Percentiles rank a stretch among this genome's conserved stretches.
Conservation (phyloP, 2,329 filamentous ascomycete genomes). For the Acrocalymma vagum region DNA sequence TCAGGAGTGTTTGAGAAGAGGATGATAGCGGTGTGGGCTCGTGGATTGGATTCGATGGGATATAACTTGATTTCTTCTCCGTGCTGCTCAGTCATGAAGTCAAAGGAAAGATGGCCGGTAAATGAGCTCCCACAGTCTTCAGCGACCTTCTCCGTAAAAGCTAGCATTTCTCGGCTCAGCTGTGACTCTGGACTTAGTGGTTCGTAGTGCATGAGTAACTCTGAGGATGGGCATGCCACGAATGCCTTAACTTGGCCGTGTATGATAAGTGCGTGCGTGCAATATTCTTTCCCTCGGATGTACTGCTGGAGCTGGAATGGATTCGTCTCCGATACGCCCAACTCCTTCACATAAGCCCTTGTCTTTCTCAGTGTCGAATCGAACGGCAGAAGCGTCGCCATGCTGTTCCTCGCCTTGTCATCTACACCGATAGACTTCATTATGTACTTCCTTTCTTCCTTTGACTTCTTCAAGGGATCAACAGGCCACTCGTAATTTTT, state of each 20-base stretch:
- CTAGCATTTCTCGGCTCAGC: conserved; percentile 67
- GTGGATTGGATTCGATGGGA: conserved; percentile 76
- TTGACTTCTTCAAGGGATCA: conserved; percentile 15
- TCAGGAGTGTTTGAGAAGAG: conserved; percentile 59
- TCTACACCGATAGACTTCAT: conserved; percentile 73
- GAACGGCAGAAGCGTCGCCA: conserved; percentile 70
- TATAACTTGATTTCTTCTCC: conserved; percentile 56
- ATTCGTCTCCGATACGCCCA: conserved; percentile 62
- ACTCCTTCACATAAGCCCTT: conserved; percentile 59
- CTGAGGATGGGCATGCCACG: conserved; percentile 70
- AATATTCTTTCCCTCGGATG: conserved; percentile 70
- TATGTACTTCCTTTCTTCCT: conserved; percentile 60
- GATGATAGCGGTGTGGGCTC: conserved; percentile 72
- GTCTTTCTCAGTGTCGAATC: conserved; percentile 62
- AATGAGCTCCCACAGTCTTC: conserved; percentile 57
- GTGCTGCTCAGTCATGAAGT: conserved; percentile 70
- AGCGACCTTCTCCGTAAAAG: conserved; percentile 69
- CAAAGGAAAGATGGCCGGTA: conserved; percentile 77
- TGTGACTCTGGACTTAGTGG: conserved; percentile 64
- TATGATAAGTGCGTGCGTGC: conserved; percentile 75
- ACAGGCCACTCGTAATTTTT: conserved; percentile 14
- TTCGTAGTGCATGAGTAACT: conserved; percentile 72
- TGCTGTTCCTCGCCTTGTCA: conserved; percentile 66
- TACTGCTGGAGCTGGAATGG: conserved; percentile 77
- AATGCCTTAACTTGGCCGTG: conserved; percentile 71